These are phyloP conservation scores for Mycena kentingensis DNA, from an alignment of 768 basidiomycete species.

Conservation along the genomic window DNA sequence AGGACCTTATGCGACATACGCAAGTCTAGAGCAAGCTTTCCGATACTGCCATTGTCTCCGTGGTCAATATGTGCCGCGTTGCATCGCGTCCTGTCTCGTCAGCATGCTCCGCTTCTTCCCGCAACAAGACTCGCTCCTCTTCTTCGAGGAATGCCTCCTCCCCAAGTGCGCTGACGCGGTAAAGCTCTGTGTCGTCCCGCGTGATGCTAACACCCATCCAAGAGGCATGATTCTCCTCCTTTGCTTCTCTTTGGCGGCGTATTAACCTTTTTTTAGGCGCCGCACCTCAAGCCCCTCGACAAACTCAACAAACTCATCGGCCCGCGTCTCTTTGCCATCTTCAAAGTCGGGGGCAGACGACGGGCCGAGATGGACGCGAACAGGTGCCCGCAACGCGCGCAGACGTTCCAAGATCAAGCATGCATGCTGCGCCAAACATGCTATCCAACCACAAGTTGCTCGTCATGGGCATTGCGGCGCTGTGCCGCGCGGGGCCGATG, in stretches of 20 bases:
- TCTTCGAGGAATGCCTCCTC: conserved; percentile 69
- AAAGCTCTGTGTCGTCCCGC: conserved; percentile 74
- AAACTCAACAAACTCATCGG: conserved; percentile 48
- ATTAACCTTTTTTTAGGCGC: conserved; percentile 39
- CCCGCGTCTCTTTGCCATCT: conserved; percentile 54
- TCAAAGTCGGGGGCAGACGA: conserved; percentile 56
- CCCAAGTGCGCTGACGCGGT: conserved; percentile 80
- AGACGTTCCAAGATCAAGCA: conserved; percentile 62
- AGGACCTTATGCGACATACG: conserved; percentile 63
- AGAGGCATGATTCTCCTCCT: conserved; percentile 56
- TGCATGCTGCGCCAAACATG: conserved; percentile 52
- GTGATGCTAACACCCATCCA: conserved; percentile 68
- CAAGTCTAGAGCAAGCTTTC: conserved; percentile 55
- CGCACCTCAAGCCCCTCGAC: conserved; percentile 50
- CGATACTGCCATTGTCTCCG: conserved; percentile 71
- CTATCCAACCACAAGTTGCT: conserved; percentile 71
- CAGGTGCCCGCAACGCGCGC: conserved; percentile 54
- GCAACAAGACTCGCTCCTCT: conserved; percentile 55
- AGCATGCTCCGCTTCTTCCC: conserved; percentile 72
- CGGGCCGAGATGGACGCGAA: conserved; percentile 63
- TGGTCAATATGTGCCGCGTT: conserved; percentile 76
- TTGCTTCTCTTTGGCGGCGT: background rate
- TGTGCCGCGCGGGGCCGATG: conserved; percentile 61
- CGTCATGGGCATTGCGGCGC: conserved; percentile 63
- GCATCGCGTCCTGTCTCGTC: conserved; percentile 73